Base-by-base conservation (phyloP, 768 basidiomycete genomes). In the Saitozyma sp. region DNA sequence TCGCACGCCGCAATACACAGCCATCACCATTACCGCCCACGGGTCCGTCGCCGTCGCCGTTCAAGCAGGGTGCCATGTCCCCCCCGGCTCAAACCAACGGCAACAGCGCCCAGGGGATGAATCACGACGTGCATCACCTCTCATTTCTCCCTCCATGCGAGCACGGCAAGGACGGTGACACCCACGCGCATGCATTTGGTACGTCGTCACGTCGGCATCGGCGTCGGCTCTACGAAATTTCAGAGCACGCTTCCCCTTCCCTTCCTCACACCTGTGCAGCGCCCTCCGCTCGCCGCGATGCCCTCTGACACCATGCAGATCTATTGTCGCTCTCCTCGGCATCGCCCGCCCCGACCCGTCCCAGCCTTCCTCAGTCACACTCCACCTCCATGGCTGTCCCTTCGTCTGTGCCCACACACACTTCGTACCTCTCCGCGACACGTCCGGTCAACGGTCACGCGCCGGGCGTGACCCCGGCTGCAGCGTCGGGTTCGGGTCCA, bases 101-200 rank as follows among this genome's bases (percentile, higher is more conserved):
- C 8, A 71, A 71, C 60, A 66, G 29, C 5, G 29, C 29, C 29
- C 29, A 29, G 2, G 29, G 29, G 29, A 29, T 29, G 29, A 5
- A 29, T 29, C 29, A 68, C 50, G 68, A 70, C 51, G 49, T 69
- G 40, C 53, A 71, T 3, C 70, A 71, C 46, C 69, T 71, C 40
- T 61, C 69, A n/a, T 70, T 76, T 58, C 54, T 76, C 3, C 69
- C 71, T 6, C 69, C 71, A 37, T 76, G 74, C 59, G 64, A 73
- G 48, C 74, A 76, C 50, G 60, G 65, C 29, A 45, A 61, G 19
- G 61, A 65, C 40, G 69, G 64, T 17, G 70, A 71, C 39, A 59
- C 67, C 64, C 74, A 76, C 56, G 65, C 74, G 10, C 74, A 76
- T 54, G 74, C 74, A 29, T 71, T 73, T 48, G 74, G 74, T 76